Evolutionary conservation across 2,329 filamentous ascomycete genomes (phyloP), one percentile per base, ranked within the genome.

Genomic region (Mariannaea sp.): DNA sequence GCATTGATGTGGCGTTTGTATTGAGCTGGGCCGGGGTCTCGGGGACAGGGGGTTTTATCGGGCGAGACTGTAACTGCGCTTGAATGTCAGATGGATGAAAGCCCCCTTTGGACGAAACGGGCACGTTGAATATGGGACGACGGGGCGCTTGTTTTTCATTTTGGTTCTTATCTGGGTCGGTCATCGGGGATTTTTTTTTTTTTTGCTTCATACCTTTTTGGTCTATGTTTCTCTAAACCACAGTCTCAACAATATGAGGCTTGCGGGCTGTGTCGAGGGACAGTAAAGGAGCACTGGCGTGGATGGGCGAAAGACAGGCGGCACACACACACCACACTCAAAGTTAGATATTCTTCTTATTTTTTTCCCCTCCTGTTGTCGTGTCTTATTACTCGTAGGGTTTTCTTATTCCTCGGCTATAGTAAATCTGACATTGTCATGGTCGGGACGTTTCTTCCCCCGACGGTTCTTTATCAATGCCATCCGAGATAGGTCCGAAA

Each of bases 121-220:
- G 41, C 20, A 36, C 16, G 14, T 41, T 45, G 52, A 27, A 30
- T 14, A 43, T 22, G 38, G 24, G 8, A 46, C 26, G 19, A n/a
- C 26, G 30, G 38, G 29, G 35, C 30, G 39, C n/a, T n/a, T n/a
- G 38, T 26, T 36, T 19, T 43, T 44, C 44, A 39, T 48, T 44
- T 48, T 53, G 50, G 44, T 49, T 53, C 50, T 53, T 44, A 40
- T 53, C 49, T 47, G 36, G 43, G 16, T 47, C 27, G 49, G 48
- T 44, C 41, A 45, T 39, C 24, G 26, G 48, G 33, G 19, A 20
- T 3, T 41, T 41, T 41, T 26, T 17, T n/a, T n/a, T n/a, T n/a
- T n/a, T n/a, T n/a, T n/a, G n/a, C n/a, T n/a, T n/a, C n/a, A n/a
- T n/a, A n/a, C n/a, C n/a, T n/a, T n/a, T 16, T 17, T 50, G n/a